Percentiles rank a stretch among this genome's conserved stretches.
Evolutionary conservation across 148 eudicot genomes (phyloP).

Genomic region (Chenopodium quinoa): DNA sequence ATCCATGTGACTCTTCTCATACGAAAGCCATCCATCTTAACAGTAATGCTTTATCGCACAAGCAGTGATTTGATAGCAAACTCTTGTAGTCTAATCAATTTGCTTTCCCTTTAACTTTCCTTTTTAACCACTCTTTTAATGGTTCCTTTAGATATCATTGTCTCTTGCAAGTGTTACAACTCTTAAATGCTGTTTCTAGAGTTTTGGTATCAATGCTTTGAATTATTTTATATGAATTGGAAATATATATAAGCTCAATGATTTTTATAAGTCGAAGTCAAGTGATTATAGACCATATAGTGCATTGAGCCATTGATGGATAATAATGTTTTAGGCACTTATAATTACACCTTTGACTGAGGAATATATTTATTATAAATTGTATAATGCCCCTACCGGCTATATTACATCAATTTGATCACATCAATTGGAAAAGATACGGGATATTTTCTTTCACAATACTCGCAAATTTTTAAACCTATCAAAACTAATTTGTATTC

Average conservation of each 20-base stretch:
- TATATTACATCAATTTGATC: no score
- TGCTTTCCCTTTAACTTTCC: background rate
- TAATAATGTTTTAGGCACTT: background rate
- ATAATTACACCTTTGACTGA: background rate
- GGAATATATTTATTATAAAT: background rate
- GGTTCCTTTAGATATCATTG: background rate
- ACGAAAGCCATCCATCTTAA: slow-evolving; percentile 27
- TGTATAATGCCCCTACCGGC: background rate
- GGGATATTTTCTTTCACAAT: no score
- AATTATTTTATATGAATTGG: no score
- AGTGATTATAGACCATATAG: background rate
- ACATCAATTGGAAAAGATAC: no score
- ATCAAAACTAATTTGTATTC: no score
- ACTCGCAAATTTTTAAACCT: no score
- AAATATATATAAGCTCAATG: background rate
- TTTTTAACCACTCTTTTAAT: slow-evolving; percentile 22
- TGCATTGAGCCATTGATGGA: no score
- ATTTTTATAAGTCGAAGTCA: background rate
- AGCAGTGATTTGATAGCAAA: background rate
- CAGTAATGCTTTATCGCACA: background rate
- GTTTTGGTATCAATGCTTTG: no score
- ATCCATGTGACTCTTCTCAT: slow-evolving; percentile 21
- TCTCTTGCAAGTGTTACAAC: background rate
- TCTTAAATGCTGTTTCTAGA: no score
- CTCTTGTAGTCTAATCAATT: slow-evolving; percentile 18